A percentile compares a stretch with the other conserved stretches of the same genome.
Evolutionary conservation across 2,329 filamentous ascomycete species (phyloP).

Genomic region (Fusarium aywerte): DNA sequence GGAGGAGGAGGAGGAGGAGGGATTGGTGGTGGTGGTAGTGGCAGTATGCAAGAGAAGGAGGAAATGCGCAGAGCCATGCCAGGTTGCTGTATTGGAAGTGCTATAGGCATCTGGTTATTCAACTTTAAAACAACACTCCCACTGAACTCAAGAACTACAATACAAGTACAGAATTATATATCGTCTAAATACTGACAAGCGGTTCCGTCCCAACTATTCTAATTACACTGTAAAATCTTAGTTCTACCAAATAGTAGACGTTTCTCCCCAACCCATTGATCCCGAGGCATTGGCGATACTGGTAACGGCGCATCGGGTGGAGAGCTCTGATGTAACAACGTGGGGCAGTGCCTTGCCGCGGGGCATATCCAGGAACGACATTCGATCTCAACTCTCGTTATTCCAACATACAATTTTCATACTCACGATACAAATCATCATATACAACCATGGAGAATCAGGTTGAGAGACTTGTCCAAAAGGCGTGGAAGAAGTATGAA

Average conservation of each 20-base stretch:
- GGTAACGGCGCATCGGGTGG: conserved; percentile 15
- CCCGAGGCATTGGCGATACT: neutral
- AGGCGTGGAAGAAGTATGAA: conserved; percentile 73
- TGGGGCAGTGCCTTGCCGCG: conserved; percentile 39
- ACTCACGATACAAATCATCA: neutral
- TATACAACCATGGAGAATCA: conserved; percentile 76
- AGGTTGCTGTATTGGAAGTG: neutral
- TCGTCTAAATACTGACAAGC: too few relatives aligned
- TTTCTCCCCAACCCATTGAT: neutral
- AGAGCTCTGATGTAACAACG: conserved; percentile 43
- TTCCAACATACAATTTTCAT: neutral
- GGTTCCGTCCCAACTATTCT: neutral
- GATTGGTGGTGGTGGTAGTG: too few relatives aligned
- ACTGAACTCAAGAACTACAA: too few relatives aligned
- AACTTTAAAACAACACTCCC: too few relatives aligned
- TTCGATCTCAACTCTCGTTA: neutral
- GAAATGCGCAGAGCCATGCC: neutral
- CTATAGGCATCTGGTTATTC: too few relatives aligned
- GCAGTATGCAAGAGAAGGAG: too few relatives aligned
- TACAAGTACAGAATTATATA: too few relatives aligned
- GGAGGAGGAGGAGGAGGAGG: too few relatives aligned
- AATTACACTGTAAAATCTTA: neutral
- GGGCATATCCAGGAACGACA: conserved; percentile 32
- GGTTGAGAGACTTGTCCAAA: conserved; percentile 74
- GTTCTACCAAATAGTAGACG: neutral